Evolutionary conservation across 768 basidiomycete species (phyloP).

Genomic region (Clavulina sp.): DNA sequence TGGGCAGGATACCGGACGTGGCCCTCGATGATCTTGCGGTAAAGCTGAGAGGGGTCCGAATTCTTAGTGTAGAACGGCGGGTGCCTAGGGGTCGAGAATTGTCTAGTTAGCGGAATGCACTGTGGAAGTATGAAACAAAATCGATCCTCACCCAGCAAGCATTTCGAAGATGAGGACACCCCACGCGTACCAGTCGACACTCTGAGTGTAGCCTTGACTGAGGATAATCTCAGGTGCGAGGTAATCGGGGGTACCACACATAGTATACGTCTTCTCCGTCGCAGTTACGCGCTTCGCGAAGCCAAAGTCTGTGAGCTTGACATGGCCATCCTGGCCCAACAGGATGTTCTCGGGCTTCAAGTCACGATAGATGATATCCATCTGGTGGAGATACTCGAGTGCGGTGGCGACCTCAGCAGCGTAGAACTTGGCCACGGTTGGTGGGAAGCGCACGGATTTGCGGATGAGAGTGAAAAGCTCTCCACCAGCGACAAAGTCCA

Average conservation of each 20-base stretch:
- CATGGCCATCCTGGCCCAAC: conserved; percentile 84
- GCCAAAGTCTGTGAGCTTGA: conserved; percentile 94
- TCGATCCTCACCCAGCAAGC: conserved; percentile 49
- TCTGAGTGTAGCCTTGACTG: conserved; percentile 62
- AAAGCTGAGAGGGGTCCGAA: conserved; percentile 26
- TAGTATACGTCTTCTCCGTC: conserved; percentile 79
- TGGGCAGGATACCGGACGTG: conserved; percentile 64
- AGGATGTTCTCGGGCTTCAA: conserved; percentile 96
- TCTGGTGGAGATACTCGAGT: conserved; percentile 69
- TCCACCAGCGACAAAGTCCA: conserved; percentile 93
- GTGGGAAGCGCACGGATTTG: conserved; percentile 85
- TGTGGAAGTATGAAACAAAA: neutral
- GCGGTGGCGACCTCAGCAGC: conserved; percentile 90
- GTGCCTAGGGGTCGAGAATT: conserved; percentile 24
- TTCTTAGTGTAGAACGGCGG: conserved; percentile 89
- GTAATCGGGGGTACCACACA: conserved; percentile 93
- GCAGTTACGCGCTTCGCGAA: conserved; percentile 76
- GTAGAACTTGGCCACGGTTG: conserved; percentile 96
- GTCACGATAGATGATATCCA: conserved; percentile 90
- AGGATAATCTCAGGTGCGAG: conserved; percentile 67
- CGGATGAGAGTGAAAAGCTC: conserved; percentile 89
- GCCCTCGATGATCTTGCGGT: conserved; percentile 77
- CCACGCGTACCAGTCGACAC: conserved; percentile 96
- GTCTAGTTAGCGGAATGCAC: neutral
- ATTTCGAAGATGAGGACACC: conserved; percentile 97